These are phyloP conservation scores for Durusdinium trenchii DNA, from an alignment of 73 alveolate genomes.

Conservation along the genomic window DNA sequence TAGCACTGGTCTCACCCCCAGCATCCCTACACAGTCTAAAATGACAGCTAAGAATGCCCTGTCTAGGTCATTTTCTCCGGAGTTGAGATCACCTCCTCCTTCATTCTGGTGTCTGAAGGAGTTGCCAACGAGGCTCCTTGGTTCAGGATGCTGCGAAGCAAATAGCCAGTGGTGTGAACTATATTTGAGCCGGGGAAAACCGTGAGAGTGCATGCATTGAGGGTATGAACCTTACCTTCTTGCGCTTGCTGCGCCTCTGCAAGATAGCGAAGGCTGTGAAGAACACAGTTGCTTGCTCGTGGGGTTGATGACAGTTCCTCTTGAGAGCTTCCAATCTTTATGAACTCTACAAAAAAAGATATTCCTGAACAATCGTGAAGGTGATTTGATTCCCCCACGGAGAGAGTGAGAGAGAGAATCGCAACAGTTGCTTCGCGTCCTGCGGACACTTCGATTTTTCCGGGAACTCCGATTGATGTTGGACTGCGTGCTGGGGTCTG, in stretches of 20 bases:
- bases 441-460: constrained; percentile 85
- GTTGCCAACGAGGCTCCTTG: background rate
- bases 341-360: background rate
- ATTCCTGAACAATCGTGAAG: too few relatives aligned
- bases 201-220: background rate
- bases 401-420: background rate
- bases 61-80: constrained; percentile 45
- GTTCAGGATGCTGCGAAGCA: background rate
- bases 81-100: constrained; percentile 66
- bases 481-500: constrained; percentile 87
- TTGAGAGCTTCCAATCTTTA: too few relatives aligned
- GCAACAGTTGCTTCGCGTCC: constrained; percentile 71
- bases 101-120: constrained; percentile 64
- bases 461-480: constrained; percentile 84
- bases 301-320: too few relatives aligned
- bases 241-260: constrained; percentile 83
- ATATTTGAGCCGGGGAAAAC: background rate
- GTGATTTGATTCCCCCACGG: background rate
- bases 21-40: too few relatives aligned
- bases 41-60: too few relatives aligned
- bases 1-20: background rate
- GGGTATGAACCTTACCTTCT: constrained; percentile 91
- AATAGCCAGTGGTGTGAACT: background rate
- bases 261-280: constrained; percentile 84
- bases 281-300: background rate